A percentile compares a stretch with the other conserved stretches of the same genome.
These are phyloP conservation scores for Lichtheimia ornata DNA, from an alignment of 371 early-diverging fungal species.

Conservation along the genomic window DNA sequence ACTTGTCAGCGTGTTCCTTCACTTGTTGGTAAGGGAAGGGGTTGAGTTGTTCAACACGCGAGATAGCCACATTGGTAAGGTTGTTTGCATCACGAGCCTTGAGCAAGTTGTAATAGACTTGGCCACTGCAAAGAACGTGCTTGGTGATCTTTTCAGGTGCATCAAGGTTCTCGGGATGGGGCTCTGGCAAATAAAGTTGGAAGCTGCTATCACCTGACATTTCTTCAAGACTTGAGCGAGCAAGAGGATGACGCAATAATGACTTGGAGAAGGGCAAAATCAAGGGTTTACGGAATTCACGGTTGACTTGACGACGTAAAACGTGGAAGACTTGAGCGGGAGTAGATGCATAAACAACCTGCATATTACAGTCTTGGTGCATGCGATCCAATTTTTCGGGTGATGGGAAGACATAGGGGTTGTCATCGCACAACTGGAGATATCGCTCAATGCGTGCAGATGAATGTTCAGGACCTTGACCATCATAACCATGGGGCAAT, in stretches of 20 bases:
- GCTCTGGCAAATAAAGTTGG: constrained; percentile 91
- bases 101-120: constrained; percentile 92
- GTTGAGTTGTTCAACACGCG: constrained; percentile 91
- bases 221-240: constrained; percentile 81
- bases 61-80: constrained; percentile 83
- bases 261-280: constrained; percentile 90
- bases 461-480: constrained; percentile 97
- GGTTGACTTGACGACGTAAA: constrained; percentile 92
- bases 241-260: constrained; percentile 92
- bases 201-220: constrained; percentile 84
- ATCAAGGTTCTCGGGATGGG: constrained; percentile 76
- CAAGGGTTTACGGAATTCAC: constrained; percentile 97
- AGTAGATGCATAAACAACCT: constrained; percentile 93
- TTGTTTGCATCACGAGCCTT: constrained; percentile 89
- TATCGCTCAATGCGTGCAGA: constrained; percentile 94
- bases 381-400: constrained; percentile 83
- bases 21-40: constrained; percentile 96
- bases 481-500: constrained; percentile 97
- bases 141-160: constrained; percentile 81
- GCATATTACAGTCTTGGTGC: constrained; percentile 97
- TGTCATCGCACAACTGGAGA: constrained; percentile 93
- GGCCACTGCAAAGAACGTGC: constrained; percentile 93
- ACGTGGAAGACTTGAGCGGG: constrained; percentile 97
- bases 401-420: constrained; percentile 85
- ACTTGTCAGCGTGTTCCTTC: constrained; percentile 84